These are phyloP conservation scores for Phytophthora syringae DNA, from an alignment of 352 stramenopile genomes.

Conservation along the genomic window DNA sequence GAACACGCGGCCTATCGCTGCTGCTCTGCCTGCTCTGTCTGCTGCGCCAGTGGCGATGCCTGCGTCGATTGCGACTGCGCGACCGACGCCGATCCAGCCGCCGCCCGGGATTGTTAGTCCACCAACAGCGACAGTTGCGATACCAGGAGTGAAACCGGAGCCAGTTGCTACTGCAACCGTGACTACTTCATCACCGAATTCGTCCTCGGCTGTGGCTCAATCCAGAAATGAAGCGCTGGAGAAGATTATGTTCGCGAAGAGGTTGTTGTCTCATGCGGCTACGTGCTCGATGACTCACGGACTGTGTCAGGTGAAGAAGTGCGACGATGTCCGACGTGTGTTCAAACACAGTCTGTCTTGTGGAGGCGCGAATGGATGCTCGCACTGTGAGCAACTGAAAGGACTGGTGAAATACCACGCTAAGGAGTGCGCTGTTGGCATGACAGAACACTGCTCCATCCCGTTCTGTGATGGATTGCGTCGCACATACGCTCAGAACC, in stretches of 20 bases:
- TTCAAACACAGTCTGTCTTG: slow-evolving; percentile 89
- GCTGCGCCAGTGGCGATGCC: slow-evolving; percentile 35
- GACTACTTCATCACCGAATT: slow-evolving; percentile 23
- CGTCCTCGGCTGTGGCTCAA: slow-evolving; percentile 26
- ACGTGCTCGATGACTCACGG: slow-evolving; percentile 65
- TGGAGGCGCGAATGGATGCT: slow-evolving; percentile 67
- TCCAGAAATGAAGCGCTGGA: slow-evolving; percentile 71
- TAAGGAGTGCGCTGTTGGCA: slow-evolving; percentile 70
- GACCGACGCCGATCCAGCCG: slow-evolving; percentile 17
- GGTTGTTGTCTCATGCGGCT: slow-evolving; percentile 78
- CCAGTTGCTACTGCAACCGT: slow-evolving; percentile 3
- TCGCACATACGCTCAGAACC: slow-evolving; percentile 58
- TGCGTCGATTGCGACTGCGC: slow-evolving; percentile 27
- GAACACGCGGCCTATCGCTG: slow-evolving; percentile 40
- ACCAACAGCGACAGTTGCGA: slow-evolving; percentile 6
- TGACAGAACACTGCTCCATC: slow-evolving; percentile 80
- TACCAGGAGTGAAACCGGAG: slow-evolving; percentile 41
- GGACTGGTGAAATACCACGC: slow-evolving; percentile 87
- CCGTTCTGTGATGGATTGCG: slow-evolving; percentile 84
- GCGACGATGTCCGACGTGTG: slow-evolving; percentile 83
- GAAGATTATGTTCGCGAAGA: slow-evolving; percentile 88
- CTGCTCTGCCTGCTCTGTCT: slow-evolving; percentile 18
- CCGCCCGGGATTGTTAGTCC: slow-evolving; percentile 19
- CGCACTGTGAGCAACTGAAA: slow-evolving; percentile 84
- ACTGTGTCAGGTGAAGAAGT: slow-evolving; percentile 86